Evolutionary conservation across 495 filamentous ascomycete species (phyloP).

Genomic region (Aspergillus hancockii): DNA sequence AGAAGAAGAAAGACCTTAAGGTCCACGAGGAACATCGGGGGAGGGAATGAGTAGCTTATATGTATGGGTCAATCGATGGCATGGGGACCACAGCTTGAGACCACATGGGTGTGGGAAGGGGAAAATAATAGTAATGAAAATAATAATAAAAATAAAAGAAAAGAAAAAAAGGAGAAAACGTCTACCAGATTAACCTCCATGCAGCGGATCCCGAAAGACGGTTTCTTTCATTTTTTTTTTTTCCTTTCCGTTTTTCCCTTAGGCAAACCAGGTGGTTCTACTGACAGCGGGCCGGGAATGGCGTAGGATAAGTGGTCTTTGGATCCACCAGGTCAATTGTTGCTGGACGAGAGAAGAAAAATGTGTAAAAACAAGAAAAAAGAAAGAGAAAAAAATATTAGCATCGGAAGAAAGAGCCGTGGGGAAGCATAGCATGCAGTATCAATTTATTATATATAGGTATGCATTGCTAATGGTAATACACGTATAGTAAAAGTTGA

Average conservation of each 20-base stretch:
- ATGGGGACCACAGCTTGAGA: conserved; percentile 4
- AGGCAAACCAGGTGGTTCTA: conserved; percentile 15
- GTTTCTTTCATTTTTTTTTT: conserved; percentile 3
- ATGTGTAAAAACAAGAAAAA: neutral
- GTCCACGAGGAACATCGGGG: conserved; percentile 3
- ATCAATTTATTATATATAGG: neutral
- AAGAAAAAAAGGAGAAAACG: conserved; percentile 6
- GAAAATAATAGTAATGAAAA: conserved; percentile 3
- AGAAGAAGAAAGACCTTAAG: neutral
- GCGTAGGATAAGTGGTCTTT: conserved; percentile 10
- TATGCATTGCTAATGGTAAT: neutral
- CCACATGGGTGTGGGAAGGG: neutral
- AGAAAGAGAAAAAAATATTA: neutral
- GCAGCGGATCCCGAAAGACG: conserved; percentile 17
- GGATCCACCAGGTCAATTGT: conserved; percentile 17
- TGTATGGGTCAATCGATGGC: conserved; percentile 9
- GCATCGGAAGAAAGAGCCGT: neutral
- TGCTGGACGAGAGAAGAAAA: neutral
- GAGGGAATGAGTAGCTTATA: conserved; percentile 9
- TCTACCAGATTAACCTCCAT: conserved; percentile 1
- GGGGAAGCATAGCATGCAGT: neutral
- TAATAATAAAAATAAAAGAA: conserved; percentile 11
- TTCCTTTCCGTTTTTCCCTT: neutral
- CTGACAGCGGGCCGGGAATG: conserved; percentile 26
- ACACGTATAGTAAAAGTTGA: neutral